Evolutionary conservation across 148 eudicot species (phyloP).

Genomic region (Cornus suecica): DNA sequence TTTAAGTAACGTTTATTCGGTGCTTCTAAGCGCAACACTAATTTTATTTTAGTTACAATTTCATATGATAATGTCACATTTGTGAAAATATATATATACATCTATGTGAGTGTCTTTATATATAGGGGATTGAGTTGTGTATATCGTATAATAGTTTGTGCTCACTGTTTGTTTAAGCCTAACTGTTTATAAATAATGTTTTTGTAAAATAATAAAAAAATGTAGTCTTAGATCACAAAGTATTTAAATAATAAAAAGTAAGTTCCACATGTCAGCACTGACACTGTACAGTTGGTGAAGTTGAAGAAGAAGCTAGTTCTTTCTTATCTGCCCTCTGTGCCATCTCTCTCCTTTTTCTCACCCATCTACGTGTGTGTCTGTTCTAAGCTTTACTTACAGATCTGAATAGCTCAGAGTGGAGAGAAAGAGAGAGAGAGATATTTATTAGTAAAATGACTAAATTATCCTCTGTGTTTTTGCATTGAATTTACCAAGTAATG

Average conservation of each 20-base stretch:
- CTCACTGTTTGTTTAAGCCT: conserved; percentile 7
- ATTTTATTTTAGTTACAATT: too few relatives aligned
- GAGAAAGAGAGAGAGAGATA: not conserved
- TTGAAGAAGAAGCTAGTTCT: conserved; percentile 19
- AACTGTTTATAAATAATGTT: too few relatives aligned
- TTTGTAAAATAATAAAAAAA: too few relatives aligned
- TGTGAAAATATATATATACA: not conserved
- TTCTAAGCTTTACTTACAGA: not conserved
- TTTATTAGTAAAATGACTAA: not conserved
- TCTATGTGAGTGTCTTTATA: not conserved
- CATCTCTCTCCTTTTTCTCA: not conserved
- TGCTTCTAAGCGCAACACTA: too few relatives aligned
- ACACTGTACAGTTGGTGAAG: conserved; percentile 14
- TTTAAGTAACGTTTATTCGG: too few relatives aligned
- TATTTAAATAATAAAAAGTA: conserved; percentile 12
- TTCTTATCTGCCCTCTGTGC: conserved; percentile 1
- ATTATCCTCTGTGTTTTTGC: conserved; percentile 1
- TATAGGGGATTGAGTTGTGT: not conserved
- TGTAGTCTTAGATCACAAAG: not conserved
- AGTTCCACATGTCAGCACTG: conserved; percentile 20
- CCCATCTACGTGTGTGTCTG: not conserved
- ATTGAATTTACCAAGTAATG: not conserved
- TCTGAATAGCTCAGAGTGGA: not conserved
- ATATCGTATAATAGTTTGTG: conserved; percentile 12
- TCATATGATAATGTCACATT: not conserved